A percentile compares a stretch with the other conserved stretches of the same genome.
phyloP scores from a whole-genome alignment of 2,329 filamentous ascomycete genomes.

The Fusarium chlamydosporum region DNA sequence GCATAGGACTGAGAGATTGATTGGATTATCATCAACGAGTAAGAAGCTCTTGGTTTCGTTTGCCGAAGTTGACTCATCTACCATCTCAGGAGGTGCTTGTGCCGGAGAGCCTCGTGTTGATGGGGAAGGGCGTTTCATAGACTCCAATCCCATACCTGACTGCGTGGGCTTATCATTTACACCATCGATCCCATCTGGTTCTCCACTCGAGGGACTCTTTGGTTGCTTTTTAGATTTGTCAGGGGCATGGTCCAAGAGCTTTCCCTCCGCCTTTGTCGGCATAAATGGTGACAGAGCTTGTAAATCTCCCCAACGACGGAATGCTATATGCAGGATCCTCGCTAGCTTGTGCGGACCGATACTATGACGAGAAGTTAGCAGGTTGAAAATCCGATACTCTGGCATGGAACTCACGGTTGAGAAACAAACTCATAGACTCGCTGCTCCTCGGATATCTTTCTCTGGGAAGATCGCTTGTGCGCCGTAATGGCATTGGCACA shows the following conservation, averaged over 20 bases:
- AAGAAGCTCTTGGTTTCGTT: slow-evolving; percentile 31
- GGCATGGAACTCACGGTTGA: slow-evolving; percentile 53
- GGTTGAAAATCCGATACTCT: background rate
- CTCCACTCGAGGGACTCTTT: background rate
- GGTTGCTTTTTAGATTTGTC: background rate
- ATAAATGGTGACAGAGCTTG: slow-evolving; percentile 23
- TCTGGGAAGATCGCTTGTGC: slow-evolving; percentile 44
- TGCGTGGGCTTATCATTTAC: background rate
- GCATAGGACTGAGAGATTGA: slow-evolving; percentile 46
- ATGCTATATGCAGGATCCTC: slow-evolving; percentile 51
- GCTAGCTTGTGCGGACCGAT: slow-evolving; percentile 58
- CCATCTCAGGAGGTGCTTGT: background rate
- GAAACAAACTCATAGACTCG: slow-evolving; percentile 57
- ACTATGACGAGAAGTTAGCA: slow-evolving; percentile 26
- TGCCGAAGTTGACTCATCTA: background rate
- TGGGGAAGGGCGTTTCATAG: slow-evolving; percentile 14
- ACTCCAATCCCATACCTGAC: background rate
- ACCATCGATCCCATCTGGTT: background rate
- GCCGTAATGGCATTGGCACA: slow-evolving; percentile 54
- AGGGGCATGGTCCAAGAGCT: background rate
- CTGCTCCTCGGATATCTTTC: slow-evolving; percentile 31
- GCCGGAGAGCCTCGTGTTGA: background rate
- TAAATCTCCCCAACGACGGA: slow-evolving; percentile 49
- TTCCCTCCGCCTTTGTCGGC: background rate
- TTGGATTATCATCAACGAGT: slow-evolving; percentile 44